Percentiles rank a stretch among this genome's conserved stretches.
Evolutionary conservation across 129 eudicot species (phyloP).

Genomic region (Artemisia argyi): DNA sequence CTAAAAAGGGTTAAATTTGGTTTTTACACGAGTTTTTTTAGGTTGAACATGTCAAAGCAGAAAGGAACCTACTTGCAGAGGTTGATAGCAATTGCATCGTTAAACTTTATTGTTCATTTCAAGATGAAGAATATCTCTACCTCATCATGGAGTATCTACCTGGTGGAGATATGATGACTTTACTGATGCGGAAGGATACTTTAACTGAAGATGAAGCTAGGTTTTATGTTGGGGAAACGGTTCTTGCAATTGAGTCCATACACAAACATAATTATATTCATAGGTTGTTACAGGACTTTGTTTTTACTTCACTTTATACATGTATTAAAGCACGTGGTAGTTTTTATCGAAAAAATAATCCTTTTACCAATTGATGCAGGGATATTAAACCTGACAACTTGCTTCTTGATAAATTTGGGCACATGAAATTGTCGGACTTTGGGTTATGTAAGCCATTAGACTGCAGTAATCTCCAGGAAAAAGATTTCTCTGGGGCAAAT

Average conservation of each 20-base stretch:
- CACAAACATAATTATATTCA: slow-evolving; percentile 96
- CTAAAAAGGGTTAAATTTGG: slow-evolving; percentile 10
- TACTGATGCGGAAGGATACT: slow-evolving; percentile 90
- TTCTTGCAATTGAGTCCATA: slow-evolving; percentile 90
- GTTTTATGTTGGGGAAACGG: slow-evolving; percentile 94
- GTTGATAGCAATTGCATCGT: slow-evolving; percentile 98
- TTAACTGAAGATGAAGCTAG: slow-evolving; percentile 88
- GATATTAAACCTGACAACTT: slow-evolving; percentile 98
- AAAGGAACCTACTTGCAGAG: slow-evolving; percentile 92
- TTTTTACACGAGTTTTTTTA: slow-evolving; percentile 23
- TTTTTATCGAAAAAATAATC: slow-evolving; percentile 15
- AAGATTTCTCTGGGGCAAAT: slow-evolving; percentile 74
- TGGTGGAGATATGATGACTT: slow-evolving; percentile 99
- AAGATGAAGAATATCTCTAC: slow-evolving; percentile 90
- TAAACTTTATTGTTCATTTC: slow-evolving; percentile 94
- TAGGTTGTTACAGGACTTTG: slow-evolving; percentile 48
- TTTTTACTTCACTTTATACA: slow-evolving; percentile 8
- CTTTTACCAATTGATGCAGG: slow-evolving; percentile 41
- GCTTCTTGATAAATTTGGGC: slow-evolving; percentile 89
- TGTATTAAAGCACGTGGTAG: background rate
- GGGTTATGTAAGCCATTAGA: slow-evolving; percentile 96
- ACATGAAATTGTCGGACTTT: slow-evolving; percentile 97
- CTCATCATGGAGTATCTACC: slow-evolving; percentile 96
- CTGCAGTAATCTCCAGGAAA: slow-evolving; percentile 83
- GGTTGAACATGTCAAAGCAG: slow-evolving; percentile 99